Base-by-base conservation (phyloP, 805 yeast species). In the Yamadazyma sp. region DNA sequence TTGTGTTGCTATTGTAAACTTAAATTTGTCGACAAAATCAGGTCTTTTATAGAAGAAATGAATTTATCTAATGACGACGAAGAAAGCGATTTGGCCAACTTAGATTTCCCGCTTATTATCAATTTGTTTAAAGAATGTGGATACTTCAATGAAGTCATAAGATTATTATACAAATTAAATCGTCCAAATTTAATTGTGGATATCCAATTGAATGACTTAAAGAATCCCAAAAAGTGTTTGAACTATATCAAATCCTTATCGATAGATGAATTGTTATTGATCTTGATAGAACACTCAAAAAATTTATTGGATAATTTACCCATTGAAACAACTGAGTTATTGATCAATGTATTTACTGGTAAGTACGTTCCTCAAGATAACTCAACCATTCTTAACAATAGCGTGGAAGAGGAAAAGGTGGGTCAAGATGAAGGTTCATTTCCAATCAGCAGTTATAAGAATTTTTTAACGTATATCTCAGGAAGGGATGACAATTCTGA, bases 291-390 rank as follows among this genome's bases (percentile, higher is more conserved):
- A 19, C 78, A 75, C 49, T 80, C 91, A 3, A 78, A 85, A 40
- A 50, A 60, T 1, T 60, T 91, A 19, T 65, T 91, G 31, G 84
- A 83, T 23, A 53, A 68, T 30, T 60, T 77, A 24, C 97, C 98
- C 0, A 74, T 83, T 38, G 87, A 82, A 37, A 83, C 95, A 0
- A 88, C 96, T 1, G 81, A 81, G 20, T 59, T 93, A 23, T 65
- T 91, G 38, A 88, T 93, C 33, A 82, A 84, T 19, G 83, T 91
- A 0, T 93, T 91, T 53, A 91, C 98, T 0, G 97, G 97, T 0
- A 78, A 76, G 36, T 91, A 82, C 54, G 64, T 60, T 19, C 82
- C 87, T 7, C 42, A 37, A 7, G 48, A 49, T 14, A 44, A 37
- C 9, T 19, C 38, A 5, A 28, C 30, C 12, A 15, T 27, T 4